phyloP scores from a whole-genome alignment of 805 yeast genomes.

The Metschnikowia kofuensis region DNA sequence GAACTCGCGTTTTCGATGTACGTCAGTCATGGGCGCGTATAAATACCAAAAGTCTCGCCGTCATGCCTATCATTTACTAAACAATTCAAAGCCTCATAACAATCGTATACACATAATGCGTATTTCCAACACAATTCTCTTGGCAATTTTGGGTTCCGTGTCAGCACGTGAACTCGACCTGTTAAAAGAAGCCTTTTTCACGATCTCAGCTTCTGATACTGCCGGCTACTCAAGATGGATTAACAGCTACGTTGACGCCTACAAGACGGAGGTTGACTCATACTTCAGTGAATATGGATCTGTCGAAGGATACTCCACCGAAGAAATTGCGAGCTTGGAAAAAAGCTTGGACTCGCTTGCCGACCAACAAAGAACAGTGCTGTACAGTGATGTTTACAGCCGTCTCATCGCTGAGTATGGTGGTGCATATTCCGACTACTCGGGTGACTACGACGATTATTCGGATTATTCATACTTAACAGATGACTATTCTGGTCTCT shows the following conservation, averaged over 20 bases:
- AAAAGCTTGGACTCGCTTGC: neutral
- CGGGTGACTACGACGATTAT: neutral
- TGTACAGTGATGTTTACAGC: conserved; percentile 2
- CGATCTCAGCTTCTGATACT: conserved; percentile 3
- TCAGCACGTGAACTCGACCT: neutral
- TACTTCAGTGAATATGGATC: neutral
- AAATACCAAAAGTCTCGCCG: neutral
- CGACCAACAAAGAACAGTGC: neutral
- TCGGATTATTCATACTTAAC: neutral
- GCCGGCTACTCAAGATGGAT: conserved; percentile 5
- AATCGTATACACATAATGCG: neutral
- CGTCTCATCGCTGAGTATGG: neutral
- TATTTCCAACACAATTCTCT: neutral
- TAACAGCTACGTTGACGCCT: conserved; percentile 2
- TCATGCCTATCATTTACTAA: too few species aligned
- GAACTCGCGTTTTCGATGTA: too few species aligned
- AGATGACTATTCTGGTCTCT: neutral
- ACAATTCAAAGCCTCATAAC: too few species aligned
- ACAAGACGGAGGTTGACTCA: conserved; percentile 1
- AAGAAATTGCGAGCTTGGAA: neutral
- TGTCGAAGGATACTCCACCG: neutral
- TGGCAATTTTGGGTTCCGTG: conserved; percentile 1
- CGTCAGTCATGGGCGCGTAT: neutral
- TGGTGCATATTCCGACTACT: neutral
- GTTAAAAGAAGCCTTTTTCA: neutral